A percentile compares a stretch with the other conserved stretches of the same genome.
phyloP scores from a whole-genome alignment of 495 filamentous ascomycete species.

The Aspergillus olivimuriae region DNA sequence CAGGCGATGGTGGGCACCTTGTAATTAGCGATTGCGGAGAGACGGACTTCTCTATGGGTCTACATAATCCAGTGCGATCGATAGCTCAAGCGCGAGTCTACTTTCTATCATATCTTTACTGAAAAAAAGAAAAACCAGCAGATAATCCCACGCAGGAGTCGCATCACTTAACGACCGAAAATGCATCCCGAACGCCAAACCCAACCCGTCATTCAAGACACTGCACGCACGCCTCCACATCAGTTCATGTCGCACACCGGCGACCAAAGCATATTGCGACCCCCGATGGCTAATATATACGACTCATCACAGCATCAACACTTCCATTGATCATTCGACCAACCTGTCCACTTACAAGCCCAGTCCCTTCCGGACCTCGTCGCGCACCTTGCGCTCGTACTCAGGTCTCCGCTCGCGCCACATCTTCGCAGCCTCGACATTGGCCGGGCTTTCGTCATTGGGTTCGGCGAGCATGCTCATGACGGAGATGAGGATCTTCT shows the following conservation, averaged over 20 bases:
- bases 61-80: no score
- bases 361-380: constrained; percentile 66
- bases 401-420: constrained; percentile 81
- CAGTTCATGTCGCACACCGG: not conserved
- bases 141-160: not conserved
- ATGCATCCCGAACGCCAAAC: constrained; percentile 18
- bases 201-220: constrained; percentile 1
- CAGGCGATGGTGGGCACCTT: constrained; percentile 16
- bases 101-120: no score
- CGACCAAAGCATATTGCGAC: not conserved
- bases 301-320: not conserved
- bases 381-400: constrained; percentile 82
- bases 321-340: no score
- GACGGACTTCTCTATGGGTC: no score
- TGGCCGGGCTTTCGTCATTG: constrained; percentile 97
- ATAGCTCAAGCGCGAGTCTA: no score
- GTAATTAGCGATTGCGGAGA: not conserved
- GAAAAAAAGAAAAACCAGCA: not conserved
- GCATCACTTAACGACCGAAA: not conserved
- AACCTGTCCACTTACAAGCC: constrained; percentile 31
- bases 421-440: constrained; percentile 98
- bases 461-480: constrained; percentile 99
- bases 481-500: constrained; percentile 95
- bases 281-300: not conserved
- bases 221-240: not conserved